These are phyloP conservation scores for Macadamia tetraphylla DNA, from an alignment of 164 flowering plant genomes.

Conservation along the genomic window DNA sequence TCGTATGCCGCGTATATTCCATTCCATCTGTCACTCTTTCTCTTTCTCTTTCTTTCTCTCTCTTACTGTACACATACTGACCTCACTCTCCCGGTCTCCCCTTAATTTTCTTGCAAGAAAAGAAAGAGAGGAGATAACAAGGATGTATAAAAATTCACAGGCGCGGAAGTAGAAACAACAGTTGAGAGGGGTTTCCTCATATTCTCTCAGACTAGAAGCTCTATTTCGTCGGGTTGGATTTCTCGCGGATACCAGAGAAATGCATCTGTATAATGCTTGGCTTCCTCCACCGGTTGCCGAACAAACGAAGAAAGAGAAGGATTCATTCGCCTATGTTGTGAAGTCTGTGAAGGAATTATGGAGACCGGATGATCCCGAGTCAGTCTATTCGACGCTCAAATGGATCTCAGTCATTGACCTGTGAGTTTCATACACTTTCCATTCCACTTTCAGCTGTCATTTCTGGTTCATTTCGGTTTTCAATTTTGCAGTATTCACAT, in stretches of 20 bases:
- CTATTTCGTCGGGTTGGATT: not conserved
- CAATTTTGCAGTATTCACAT: not conserved
- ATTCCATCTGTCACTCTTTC: no score
- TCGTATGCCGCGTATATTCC: no score
- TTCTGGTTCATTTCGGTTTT: not conserved
- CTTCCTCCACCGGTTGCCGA: conserved; percentile 95
- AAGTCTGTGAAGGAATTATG: conserved; percentile 46
- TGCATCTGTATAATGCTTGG: conserved; percentile 99
- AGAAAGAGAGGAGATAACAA: conserved; percentile 1
- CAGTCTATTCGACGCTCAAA: conserved; percentile 67
- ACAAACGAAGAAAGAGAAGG: conserved; percentile 59
- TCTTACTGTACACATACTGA: no score
- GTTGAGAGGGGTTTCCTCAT: not conserved
- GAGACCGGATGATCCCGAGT: conserved; percentile 67
- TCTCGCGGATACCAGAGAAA: conserved; percentile 14
- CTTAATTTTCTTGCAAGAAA: conserved; percentile 1
- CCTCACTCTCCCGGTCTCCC: no score
- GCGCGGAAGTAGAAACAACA: not conserved
- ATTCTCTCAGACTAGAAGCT: not conserved
- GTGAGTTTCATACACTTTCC: conserved; percentile 34
- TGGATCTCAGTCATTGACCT: conserved; percentile 86
- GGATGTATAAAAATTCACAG: not conserved
- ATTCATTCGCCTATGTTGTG: conserved; percentile 61
- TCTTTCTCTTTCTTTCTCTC: no score
- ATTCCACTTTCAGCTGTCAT: not conserved